A percentile compares a stretch with the other conserved stretches of the same genome.
Evolutionary conservation across 495 filamentous ascomycete genomes (phyloP).

Genomic region (Penicillium coprophilum): DNA sequence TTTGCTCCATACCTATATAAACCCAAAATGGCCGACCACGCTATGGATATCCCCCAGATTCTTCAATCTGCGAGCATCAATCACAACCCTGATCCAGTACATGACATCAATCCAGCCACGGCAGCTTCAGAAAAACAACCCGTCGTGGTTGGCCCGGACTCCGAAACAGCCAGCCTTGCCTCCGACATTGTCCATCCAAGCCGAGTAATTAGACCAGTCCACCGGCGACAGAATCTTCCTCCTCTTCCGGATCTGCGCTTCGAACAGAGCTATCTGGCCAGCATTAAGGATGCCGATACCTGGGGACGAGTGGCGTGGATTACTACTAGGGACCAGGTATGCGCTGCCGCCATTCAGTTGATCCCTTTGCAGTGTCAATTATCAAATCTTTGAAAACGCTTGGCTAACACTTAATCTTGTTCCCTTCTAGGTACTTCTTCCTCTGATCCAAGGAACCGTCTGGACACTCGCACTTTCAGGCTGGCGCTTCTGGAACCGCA

Average conservation of each 20-base stretch:
- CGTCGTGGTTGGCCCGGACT: conserved; percentile 50
- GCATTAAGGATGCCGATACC: conserved; percentile 71
- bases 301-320: conserved; percentile 79
- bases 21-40: conserved; percentile 42
- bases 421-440: conserved; percentile 66
- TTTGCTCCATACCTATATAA: neutral
- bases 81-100: conserved; percentile 60
- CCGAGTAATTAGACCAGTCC: conserved; percentile 53
- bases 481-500: conserved; percentile 81
- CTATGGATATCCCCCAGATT: conserved; percentile 65
- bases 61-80: conserved; percentile 80
- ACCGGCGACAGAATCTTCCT: conserved; percentile 61
- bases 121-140: conserved; percentile 57
- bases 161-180: conserved; percentile 43
- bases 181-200: conserved; percentile 51
- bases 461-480: conserved; percentile 77
- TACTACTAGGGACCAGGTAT: conserved; percentile 83
- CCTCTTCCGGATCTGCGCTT: conserved; percentile 92
- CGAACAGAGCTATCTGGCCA: conserved; percentile 94
- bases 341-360: conserved; percentile 3
- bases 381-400: neutral
- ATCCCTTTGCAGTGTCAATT: neutral
- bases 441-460: conserved; percentile 77
- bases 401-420: conserved; percentile 9
- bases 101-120: conserved; percentile 82